These are phyloP conservation scores for Peronospora farinosa DNA, from an alignment of 352 stramenopile genomes.

Conservation along the genomic window DNA sequence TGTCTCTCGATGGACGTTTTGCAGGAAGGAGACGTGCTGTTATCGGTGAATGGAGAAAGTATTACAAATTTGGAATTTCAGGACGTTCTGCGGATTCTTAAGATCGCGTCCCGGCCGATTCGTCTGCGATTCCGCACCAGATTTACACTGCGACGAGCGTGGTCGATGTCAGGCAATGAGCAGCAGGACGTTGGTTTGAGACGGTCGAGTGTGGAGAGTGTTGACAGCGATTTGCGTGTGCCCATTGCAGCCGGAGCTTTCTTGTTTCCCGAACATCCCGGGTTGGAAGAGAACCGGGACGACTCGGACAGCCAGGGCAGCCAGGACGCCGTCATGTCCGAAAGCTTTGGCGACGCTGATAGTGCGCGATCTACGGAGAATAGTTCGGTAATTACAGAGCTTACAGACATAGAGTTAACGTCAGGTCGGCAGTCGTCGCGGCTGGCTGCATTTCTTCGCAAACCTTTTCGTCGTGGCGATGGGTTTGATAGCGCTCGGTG, in stretches of 20 bases:
- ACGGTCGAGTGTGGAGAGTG: conserved; percentile 18
- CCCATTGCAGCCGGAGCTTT: conserved; percentile 25
- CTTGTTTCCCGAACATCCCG: conserved; percentile 23
- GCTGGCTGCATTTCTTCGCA: conserved; percentile 56
- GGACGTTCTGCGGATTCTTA: conserved; percentile 62
- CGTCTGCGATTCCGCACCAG: conserved; percentile 52
- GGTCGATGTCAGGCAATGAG: conserved; percentile 19
- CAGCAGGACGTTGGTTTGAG: conserved; percentile 20
- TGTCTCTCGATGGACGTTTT: conserved; percentile 1
- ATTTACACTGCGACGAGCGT: conserved; percentile 15
- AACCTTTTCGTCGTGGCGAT: conserved; percentile 60
- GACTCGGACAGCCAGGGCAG: conserved; percentile 65
- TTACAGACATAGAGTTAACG: conserved; percentile 44
- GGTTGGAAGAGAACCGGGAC: conserved; percentile 45
- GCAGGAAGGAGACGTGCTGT: conserved; percentile 63
- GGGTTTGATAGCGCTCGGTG: conserved; percentile 41
- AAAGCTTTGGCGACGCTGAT: conserved; percentile 73
- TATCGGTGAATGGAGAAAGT: conserved; percentile 65
- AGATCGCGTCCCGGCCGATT: conserved; percentile 58
- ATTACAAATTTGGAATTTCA: conserved; percentile 57
- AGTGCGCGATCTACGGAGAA: conserved; percentile 65
- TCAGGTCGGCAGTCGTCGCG: conserved; percentile 48
- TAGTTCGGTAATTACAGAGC: conserved; percentile 59
- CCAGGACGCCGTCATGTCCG: conserved; percentile 60
- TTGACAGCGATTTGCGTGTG: conserved; percentile 24